These are phyloP conservation scores for Lactarius psammicola DNA, from an alignment of 768 basidiomycete genomes.

Conservation along the genomic window DNA sequence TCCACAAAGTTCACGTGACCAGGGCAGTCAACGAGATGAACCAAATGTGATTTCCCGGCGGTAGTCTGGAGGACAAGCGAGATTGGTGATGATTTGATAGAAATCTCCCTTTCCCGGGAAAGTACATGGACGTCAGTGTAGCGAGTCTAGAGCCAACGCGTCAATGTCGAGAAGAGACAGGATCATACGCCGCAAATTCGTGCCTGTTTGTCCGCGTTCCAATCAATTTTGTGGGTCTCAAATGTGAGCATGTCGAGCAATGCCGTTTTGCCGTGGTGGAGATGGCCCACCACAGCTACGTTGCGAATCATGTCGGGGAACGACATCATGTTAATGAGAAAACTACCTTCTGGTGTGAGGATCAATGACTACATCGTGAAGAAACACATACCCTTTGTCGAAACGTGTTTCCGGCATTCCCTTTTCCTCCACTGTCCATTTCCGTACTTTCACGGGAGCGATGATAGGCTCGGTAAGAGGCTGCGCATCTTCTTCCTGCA, in stretches of 20 bases:
- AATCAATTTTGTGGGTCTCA: constrained; percentile 92
- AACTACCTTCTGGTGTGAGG: constrained; percentile 49
- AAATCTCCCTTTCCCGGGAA: constrained; percentile 85
- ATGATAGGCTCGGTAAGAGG: constrained; percentile 93
- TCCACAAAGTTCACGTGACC: constrained; percentile 99
- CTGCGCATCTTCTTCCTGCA: constrained; percentile 98
- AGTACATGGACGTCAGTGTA: constrained; percentile 96
- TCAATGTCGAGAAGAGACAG: constrained; percentile 19
- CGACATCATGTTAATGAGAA: constrained; percentile 84
- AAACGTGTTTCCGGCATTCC: constrained; percentile 96
- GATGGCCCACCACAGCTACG: constrained; percentile 91
- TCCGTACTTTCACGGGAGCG: constrained; percentile 90
- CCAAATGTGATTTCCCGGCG: constrained; percentile 85
- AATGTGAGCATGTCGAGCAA: constrained; percentile 96
- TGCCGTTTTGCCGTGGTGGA: constrained; percentile 98
- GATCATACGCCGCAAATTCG: background rate
- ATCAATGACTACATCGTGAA: background rate
- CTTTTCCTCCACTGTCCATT: constrained; percentile 94
- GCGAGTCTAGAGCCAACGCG: constrained; percentile 55
- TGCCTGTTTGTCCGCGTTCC: constrained; percentile 86
- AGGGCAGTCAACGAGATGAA: constrained; percentile 95
- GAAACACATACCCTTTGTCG: constrained; percentile 78
- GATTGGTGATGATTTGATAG: constrained; percentile 96
- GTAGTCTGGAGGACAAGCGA: constrained; percentile 85
- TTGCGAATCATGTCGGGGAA: constrained; percentile 96